Percentiles rank a stretch among this genome's conserved stretches.
Evolutionary conservation across 2,329 filamentous ascomycete genomes (phyloP).

Genomic region (Claviceps pazoutovae): DNA sequence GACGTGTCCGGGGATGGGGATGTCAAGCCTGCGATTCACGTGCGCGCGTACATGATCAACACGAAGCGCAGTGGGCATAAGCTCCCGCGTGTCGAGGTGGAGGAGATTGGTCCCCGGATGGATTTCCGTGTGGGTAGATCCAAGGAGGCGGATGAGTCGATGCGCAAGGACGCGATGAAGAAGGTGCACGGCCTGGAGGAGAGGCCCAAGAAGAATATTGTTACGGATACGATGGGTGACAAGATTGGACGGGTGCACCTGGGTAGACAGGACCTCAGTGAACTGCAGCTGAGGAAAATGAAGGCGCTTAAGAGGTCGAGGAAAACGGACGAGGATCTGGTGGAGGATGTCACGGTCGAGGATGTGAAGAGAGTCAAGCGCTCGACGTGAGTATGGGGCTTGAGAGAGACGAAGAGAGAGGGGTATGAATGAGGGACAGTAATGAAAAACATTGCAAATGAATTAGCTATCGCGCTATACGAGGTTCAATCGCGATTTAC

Average conservation of each 20-base stretch:
- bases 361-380: constrained; percentile 25
- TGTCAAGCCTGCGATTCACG: constrained; percentile 41
- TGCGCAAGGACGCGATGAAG: constrained; percentile 84
- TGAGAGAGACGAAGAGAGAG: constrained; percentile 4
- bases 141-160: constrained; percentile 61
- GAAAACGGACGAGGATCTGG: constrained; percentile 39
- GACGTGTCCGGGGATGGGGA: constrained; percentile 36
- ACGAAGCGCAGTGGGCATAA: constrained; percentile 80
- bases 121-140: constrained; percentile 78
- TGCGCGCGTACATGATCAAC: constrained; percentile 73
- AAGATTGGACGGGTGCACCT: constrained; percentile 91
- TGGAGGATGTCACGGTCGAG: constrained; percentile 26
- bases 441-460: background rate
- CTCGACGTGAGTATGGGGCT: constrained; percentile 8
- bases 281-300: constrained; percentile 96
- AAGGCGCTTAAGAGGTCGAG: constrained; percentile 87
- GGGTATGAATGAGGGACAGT: background rate
- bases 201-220: constrained; percentile 90
- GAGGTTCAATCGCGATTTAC: too few relatives aligned
- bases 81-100: constrained; percentile 79
- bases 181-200: constrained; percentile 63
- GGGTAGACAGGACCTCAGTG: constrained; percentile 73
- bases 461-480: too few relatives aligned
- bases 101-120: constrained; percentile 90
- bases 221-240: constrained; percentile 82